Base-by-base conservation (phyloP, 2,329 filamentous ascomycete genomes). In the Scedosporium apiospermum region DNA sequence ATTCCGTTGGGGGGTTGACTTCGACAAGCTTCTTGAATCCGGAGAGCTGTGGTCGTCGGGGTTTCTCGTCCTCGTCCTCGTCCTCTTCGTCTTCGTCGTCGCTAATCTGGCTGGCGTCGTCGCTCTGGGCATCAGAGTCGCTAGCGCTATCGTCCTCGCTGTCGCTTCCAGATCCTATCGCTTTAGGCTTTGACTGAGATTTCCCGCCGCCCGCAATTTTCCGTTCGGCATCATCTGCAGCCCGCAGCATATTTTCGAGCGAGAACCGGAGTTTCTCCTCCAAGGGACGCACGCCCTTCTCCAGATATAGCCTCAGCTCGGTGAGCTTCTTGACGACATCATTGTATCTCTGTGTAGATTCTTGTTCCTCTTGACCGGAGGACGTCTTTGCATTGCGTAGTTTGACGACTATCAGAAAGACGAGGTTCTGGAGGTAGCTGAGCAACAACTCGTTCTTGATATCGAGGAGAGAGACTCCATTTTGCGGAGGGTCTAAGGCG, bases 361-460 rank as follows among this genome's bases (percentile, higher is more conserved):
- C 60, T 14, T 59, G 46, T 6, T 59, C 44, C 4, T 62, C 53
- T 18, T 63, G 61, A n/a, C 10, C 10, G 10, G 34, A 38, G 10
- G 34, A 38, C 34, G 62, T 63, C 57, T 67, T 67, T n/a, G 65
- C 62, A 71, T 86, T 85, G 64, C 90, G 86, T 21, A 98, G 75
- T 70, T 96, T 93, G 44, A 96, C 76, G 1, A 96, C 78, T 55
- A 96, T 88, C 49, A 96, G 78, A 68, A 96, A 96, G 55, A 95
- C 90, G 3, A 98, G 85, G 70, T 96, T 96, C 70, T 99, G 93
- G 0, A 99, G 81, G 75, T 99, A 99, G 3, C 93, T 93, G 46
- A 99, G 86, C 18, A 99, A 86, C n/a, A 99, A 82, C 72, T 99
- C 95, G 76, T 96, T 98, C 78, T 99, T 99, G 66, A 91, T 87